Evolutionary conservation across 192 early-diverging fungal species (phyloP).

Genomic region (Coemansia sp.): DNA sequence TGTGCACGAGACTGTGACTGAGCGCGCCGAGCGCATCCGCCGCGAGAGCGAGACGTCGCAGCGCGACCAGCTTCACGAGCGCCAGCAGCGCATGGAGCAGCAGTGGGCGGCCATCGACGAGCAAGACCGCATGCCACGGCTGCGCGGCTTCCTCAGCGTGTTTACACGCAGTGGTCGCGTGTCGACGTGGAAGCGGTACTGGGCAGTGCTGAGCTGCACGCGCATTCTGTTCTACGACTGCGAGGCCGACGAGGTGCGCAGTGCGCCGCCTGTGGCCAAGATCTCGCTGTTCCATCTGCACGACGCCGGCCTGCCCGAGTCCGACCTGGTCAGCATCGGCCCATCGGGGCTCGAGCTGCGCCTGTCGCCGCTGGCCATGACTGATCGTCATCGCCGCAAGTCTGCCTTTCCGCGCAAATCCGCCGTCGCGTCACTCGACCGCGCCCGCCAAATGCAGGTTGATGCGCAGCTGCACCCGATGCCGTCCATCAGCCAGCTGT

Average conservation of each 20-base stretch:
- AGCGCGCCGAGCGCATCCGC: conserved; percentile 17
- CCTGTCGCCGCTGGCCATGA: conserved; percentile 53
- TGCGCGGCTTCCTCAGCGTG: conserved; percentile 47
- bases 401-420: conserved; percentile 44
- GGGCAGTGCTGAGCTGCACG: conserved; percentile 44
- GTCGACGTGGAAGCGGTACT: conserved; percentile 56
- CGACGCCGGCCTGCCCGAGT: conserved; percentile 32
- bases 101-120: conserved; percentile 41
- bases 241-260: conserved; percentile 28
- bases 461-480: conserved; percentile 15
- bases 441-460: conserved; percentile 7
- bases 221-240: conserved; percentile 44
- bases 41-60: conserved; percentile 18
- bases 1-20: conserved; percentile 42
- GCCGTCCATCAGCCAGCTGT: conserved; percentile 4
- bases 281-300: conserved; percentile 49
- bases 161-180: conserved; percentile 50
- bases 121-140: conserved; percentile 22
- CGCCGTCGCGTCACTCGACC: conserved; percentile 2
- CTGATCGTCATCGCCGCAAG: conserved; percentile 53
- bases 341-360: conserved; percentile 51
- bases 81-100: conserved; percentile 22
- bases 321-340: conserved; percentile 50
- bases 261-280: conserved; percentile 24
- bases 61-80: conserved; percentile 20